Conservation (phyloP, 2,329 filamentous ascomycete species). For the Aspergillus transmontanensis region DNA sequence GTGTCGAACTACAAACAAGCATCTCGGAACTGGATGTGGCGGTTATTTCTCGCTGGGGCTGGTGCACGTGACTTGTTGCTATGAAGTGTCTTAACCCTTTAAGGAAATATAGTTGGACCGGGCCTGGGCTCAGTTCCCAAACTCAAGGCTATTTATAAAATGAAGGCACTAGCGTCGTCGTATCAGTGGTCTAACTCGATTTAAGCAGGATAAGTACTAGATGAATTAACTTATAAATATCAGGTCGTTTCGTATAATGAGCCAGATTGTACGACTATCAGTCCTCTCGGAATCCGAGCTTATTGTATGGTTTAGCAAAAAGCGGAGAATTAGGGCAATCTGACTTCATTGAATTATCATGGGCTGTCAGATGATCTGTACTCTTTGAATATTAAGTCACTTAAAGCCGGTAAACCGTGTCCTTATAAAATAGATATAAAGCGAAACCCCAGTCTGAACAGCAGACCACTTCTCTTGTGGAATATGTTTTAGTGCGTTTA, state of each 20-base stretch:
- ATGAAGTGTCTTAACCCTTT: slow-evolving; percentile 11
- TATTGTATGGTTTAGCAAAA: background rate
- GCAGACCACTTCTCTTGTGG: background rate
- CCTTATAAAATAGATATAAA: background rate
- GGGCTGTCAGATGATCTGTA: background rate
- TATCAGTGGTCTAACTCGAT: background rate
- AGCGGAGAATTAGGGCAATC: background rate
- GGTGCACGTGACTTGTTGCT: slow-evolving; percentile 6
- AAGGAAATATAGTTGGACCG: slow-evolving; percentile 1
- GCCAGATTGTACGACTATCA: background rate
- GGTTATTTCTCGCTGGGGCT: background rate
- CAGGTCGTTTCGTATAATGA: background rate
- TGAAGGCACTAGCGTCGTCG: background rate
- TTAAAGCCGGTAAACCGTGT: background rate
- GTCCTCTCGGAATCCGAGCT: background rate
- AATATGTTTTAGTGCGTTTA: background rate
- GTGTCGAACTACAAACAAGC: background rate
- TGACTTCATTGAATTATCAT: background rate
- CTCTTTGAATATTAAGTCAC: background rate
- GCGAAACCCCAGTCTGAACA: background rate
- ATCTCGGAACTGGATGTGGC: slow-evolving; percentile 15
- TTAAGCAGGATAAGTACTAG: background rate
- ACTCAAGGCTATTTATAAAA: background rate
- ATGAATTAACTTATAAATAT: background rate
- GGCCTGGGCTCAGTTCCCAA: background rate